A percentile compares a stretch with the other conserved stretches of the same genome.
phyloP scores from a whole-genome alignment of 2,329 filamentous ascomycete species.

The Trichoderma atrobrunneum region DNA sequence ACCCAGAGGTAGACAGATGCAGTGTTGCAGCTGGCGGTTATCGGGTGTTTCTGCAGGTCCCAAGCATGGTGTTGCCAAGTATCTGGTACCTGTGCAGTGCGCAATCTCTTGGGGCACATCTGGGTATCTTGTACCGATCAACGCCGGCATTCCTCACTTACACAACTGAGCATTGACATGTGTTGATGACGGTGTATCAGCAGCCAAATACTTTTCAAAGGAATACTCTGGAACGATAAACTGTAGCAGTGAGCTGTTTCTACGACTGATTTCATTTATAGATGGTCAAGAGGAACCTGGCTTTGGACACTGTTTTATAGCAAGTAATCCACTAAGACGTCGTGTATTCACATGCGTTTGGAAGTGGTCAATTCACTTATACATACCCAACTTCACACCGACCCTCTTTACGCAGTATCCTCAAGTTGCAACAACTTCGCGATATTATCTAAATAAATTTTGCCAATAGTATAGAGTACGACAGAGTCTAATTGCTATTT shows the following conservation, averaged over 20 bases:
- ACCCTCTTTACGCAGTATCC: background rate
- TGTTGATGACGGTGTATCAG: background rate
- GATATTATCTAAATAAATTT: background rate
- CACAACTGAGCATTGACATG: background rate
- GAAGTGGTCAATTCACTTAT: background rate
- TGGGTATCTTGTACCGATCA: background rate
- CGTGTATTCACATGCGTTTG: background rate
- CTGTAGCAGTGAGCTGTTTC: background rate
- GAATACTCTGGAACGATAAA: background rate
- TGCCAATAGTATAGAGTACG: background rate
- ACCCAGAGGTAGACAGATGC: background rate
- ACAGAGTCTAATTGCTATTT: background rate
- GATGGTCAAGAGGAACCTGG: background rate
- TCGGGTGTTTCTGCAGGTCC: background rate
- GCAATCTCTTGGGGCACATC: fast-evolving
- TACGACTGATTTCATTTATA: background rate
- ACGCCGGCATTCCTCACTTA: background rate
- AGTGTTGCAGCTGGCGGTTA: background rate
- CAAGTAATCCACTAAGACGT: background rate
- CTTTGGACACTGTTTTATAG: no score
- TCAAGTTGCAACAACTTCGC: background rate
- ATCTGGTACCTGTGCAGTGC: background rate
- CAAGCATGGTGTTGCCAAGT: background rate
- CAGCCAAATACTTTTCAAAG: background rate
- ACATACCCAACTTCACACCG: background rate